Evolutionary conservation across 1,139 yeast species (phyloP).

Genomic region (Lodderomyces pseudojiufengensis): DNA sequence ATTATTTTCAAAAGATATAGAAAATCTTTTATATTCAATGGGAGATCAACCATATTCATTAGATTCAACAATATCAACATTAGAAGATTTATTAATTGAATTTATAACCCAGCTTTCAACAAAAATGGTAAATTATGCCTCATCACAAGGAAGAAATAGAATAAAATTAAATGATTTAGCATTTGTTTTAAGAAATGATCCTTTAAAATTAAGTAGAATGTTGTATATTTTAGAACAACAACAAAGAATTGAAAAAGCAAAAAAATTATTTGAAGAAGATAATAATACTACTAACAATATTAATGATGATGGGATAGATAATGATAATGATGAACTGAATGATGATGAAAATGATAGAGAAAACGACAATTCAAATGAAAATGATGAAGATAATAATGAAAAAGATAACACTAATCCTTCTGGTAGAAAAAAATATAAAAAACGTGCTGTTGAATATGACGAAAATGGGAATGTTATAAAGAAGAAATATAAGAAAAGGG

Average conservation of each 20-base stretch:
- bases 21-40: slow-evolving; percentile 73
- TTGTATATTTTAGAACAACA: slow-evolving; percentile 75
- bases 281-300: slow-evolving; percentile 9
- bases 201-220: slow-evolving; percentile 78
- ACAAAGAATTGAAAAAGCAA: slow-evolving; percentile 72
- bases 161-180: slow-evolving; percentile 85
- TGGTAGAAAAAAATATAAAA: slow-evolving; percentile 1
- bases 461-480: slow-evolving; percentile 3
- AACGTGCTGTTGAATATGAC: slow-evolving; percentile 4
- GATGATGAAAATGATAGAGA: slow-evolving; percentile 11
- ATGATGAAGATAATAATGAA: slow-evolving; percentile 1
- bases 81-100: slow-evolving; percentile 81
- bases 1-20: slow-evolving; percentile 62
- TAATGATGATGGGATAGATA: slow-evolving; percentile 12
- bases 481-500: slow-evolving; percentile 5
- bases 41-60: slow-evolving; percentile 83
- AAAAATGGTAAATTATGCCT: slow-evolving; percentile 22
- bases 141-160: slow-evolving; percentile 54
- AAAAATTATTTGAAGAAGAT: slow-evolving; percentile 56
- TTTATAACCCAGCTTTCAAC: slow-evolving; percentile 60
- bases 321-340: slow-evolving; percentile 13
- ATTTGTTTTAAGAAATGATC: slow-evolving; percentile 79
- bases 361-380: slow-evolving; percentile 6
- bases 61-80: slow-evolving; percentile 69
- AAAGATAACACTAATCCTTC: slow-evolving; percentile 1